Percentiles rank a stretch among this genome's conserved stretches.
Conservation (phyloP, 192 early-diverging fungal species). For the Gryganskiella cystojenkinii region DNA sequence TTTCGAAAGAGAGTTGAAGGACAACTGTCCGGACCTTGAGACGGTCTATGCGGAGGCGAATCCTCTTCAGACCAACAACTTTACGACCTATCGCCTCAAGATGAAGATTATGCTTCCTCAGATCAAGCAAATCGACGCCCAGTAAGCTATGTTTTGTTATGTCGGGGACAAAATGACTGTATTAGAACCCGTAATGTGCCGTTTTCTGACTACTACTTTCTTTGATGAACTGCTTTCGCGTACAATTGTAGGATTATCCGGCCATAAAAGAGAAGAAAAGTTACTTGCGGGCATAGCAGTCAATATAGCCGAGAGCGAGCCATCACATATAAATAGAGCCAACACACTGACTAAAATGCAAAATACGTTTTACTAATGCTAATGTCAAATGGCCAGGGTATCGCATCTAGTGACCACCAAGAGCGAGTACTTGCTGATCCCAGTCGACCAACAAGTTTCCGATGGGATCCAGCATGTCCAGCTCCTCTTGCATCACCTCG, state of each 20-base stretch:
- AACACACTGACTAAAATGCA: no score
- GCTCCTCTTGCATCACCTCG: slow-evolving; percentile 21
- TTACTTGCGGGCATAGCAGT: no score
- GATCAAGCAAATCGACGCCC: slow-evolving; percentile 94
- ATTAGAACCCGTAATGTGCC: no score
- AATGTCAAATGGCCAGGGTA: no score
- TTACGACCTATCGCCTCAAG: slow-evolving; percentile 87
- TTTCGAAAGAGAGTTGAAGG: slow-evolving; percentile 74
- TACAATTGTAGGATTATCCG: no score
- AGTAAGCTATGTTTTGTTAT: slow-evolving; percentile 53
- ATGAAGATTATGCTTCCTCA: slow-evolving; percentile 86
- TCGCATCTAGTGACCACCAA: slow-evolving; percentile 10
- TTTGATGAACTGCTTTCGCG: no score
- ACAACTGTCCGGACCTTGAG: slow-evolving; percentile 65
- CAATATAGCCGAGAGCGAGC: no score
- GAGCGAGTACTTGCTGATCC: slow-evolving; percentile 13
- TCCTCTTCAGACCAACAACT: slow-evolving; percentile 83
- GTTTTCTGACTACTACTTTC: no score
- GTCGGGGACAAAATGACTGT: no score
- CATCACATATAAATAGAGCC: no score
- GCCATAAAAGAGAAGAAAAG: no score
- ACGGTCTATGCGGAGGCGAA: slow-evolving; percentile 98
- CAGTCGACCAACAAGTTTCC: slow-evolving; percentile 1
- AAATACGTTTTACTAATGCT: no score
- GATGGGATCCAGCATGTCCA: slow-evolving; percentile 15